A percentile compares a stretch with the other conserved stretches of the same genome.
These are phyloP conservation scores for Eucalyptus globulus DNA, from an alignment of 345 rosid genomes.

Conservation along the genomic window DNA sequence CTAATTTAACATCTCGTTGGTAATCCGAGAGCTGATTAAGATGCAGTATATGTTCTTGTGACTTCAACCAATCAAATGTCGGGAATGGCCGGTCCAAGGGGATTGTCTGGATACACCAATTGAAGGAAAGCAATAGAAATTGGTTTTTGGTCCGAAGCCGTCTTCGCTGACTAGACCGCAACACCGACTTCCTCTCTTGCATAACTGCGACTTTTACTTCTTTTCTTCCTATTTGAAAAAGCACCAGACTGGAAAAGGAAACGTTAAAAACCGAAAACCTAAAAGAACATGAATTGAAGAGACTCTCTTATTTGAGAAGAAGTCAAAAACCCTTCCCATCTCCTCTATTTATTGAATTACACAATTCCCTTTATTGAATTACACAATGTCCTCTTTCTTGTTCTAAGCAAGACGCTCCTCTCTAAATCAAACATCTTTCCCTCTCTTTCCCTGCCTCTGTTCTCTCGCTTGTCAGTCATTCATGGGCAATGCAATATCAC, in stretches of 20 bases:
- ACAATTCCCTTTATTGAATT: neutral
- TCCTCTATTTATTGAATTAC: neutral
- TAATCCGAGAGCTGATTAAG: neutral
- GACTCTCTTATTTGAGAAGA: neutral
- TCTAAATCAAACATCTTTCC: neutral
- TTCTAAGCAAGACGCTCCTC: neutral
- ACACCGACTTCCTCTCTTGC: neutral
- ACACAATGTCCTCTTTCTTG: neutral
- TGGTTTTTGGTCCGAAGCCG: neutral
- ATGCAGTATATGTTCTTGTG: neutral
- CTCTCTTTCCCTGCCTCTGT: neutral
- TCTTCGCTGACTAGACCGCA: neutral
- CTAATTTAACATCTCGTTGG: neutral
- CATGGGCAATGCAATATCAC: constrained; percentile 25
- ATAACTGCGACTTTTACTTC: neutral
- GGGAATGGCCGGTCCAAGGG: neutral
- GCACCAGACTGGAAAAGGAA: neutral
- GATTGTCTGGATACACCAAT: neutral
- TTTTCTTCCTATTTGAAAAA: neutral
- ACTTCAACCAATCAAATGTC: neutral
- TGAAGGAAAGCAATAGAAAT: neutral
- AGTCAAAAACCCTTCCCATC: neutral
- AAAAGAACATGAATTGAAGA: neutral
- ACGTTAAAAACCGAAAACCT: neutral
- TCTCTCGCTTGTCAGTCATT: neutral